phyloP scores from a whole-genome alignment of 1,139 yeast species.

The Geotrichum macrosporum region DNA sequence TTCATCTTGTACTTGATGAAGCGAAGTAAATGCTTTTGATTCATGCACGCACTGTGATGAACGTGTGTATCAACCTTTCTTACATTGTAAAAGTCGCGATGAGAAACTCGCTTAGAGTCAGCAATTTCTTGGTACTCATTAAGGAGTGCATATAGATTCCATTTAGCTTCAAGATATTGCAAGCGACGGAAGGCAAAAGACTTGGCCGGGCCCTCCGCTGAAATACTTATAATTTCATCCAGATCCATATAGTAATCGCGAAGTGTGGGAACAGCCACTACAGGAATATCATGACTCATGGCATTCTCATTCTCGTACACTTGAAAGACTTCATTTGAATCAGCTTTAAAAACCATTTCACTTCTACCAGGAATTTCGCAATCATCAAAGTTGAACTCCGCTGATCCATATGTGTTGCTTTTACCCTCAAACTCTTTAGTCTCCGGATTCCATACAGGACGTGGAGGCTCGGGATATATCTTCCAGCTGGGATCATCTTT shows the following conservation, averaged over 20 bases:
- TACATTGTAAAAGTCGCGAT: conserved; percentile 95
- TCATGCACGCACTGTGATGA: conserved; percentile 99
- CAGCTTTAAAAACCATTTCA: conserved; percentile 48
- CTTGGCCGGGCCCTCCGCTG: conserved; percentile 96
- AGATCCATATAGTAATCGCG: conserved; percentile 80
- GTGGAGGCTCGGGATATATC: conserved; percentile 91
- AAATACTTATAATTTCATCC: conserved; percentile 61
- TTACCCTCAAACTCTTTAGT: conserved; percentile 34
- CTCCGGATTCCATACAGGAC: conserved; percentile 81
- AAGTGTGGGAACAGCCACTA: conserved; percentile 68
- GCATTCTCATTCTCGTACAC: conserved; percentile 46
- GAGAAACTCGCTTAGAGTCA: conserved; percentile 79
- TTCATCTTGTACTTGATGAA: conserved; percentile 88
- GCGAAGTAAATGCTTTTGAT: conserved; percentile 90
- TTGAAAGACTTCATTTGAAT: conserved; percentile 65
- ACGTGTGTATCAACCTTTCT: conserved; percentile 98
- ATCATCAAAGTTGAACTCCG: conserved; percentile 56
- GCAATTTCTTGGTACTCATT: conserved; percentile 92
- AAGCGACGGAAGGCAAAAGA: conserved; percentile 92
- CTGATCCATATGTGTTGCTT: conserved; percentile 33
- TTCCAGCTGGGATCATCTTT: conserved; percentile 68
- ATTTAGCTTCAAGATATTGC: conserved; percentile 91
- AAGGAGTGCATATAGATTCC: conserved; percentile 83
- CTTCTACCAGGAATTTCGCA: conserved; percentile 64
- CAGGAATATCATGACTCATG: conserved; percentile 33